Percentiles rank a stretch among this genome's conserved stretches.
These are phyloP conservation scores for Botryobasidium botryosum DNA, from an alignment of 768 basidiomycete species.

Conservation along the genomic window DNA sequence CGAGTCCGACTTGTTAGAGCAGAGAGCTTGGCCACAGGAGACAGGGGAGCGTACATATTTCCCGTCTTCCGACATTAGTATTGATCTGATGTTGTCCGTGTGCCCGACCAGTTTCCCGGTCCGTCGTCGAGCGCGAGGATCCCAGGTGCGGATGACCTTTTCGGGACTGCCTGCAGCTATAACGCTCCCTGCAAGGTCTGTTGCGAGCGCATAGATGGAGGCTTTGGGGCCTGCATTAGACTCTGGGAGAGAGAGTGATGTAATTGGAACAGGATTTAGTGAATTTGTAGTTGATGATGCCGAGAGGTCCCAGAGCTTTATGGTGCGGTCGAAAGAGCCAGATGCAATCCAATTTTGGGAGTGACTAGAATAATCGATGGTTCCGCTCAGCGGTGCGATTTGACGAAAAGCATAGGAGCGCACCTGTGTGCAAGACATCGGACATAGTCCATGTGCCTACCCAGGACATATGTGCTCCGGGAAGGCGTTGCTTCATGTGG, in stretches of 20 bases:
- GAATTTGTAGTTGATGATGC: conserved; percentile 20
- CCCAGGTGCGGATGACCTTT: conserved; percentile 81
- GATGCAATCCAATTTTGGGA: conserved; percentile 71
- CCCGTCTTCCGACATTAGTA: conserved; percentile 78
- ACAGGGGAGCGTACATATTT: conserved; percentile 49
- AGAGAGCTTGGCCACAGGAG: neutral
- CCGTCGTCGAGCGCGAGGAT: conserved; percentile 70
- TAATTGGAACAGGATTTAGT: conserved; percentile 28
- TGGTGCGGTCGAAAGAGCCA: conserved; percentile 84
- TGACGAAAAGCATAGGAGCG: conserved; percentile 12
- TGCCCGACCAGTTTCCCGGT: conserved; percentile 84
- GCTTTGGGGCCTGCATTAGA: conserved; percentile 44
- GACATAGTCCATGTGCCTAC: conserved; percentile 72
- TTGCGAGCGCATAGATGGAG: conserved; percentile 57
- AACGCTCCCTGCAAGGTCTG: conserved; percentile 60
- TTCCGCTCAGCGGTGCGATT: neutral
- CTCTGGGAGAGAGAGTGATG: conserved; percentile 53
- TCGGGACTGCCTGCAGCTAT: conserved; percentile 88
- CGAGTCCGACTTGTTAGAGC: neutral
- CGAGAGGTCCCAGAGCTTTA: conserved; percentile 85
- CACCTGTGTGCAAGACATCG: conserved; percentile 63
- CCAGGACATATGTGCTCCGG: conserved; percentile 45
- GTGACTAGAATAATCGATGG: neutral
- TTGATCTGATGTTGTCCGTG: conserved; percentile 88
- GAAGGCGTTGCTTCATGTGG: conserved; percentile 48